Percentiles rank a stretch among this genome's conserved stretches.
phyloP scores from a whole-genome alignment of 2,329 filamentous ascomycete genomes.

The Penicillium sp. region DNA sequence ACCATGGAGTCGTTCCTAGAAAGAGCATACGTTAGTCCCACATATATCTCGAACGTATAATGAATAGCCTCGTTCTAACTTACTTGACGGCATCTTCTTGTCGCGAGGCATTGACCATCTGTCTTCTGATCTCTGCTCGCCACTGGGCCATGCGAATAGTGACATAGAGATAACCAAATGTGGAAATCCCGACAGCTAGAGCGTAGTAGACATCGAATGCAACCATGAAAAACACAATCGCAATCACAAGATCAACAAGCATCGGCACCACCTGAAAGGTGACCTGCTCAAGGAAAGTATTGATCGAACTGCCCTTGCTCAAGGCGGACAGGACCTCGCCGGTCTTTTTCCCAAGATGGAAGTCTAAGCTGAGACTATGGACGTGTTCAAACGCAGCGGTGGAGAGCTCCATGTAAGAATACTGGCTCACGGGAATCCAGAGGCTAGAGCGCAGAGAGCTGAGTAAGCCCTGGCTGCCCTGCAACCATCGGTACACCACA shows the following conservation, averaged over 20 bases:
- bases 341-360: constrained; percentile 93
- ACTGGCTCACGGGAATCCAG: constrained; percentile 96
- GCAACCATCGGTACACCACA: constrained; percentile 75
- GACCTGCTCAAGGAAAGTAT: constrained; percentile 92
- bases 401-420: constrained; percentile 91
- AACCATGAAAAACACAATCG: constrained; percentile 76
- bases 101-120: constrained; percentile 92
- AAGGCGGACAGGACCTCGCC: constrained; percentile 93
- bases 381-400: constrained; percentile 97
- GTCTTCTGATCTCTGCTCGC: constrained; percentile 81
- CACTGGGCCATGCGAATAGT: constrained; percentile 95
- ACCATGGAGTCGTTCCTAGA: constrained; percentile 88
- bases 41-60: background rate
- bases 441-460: constrained; percentile 78
- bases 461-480: constrained; percentile 84
- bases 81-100: constrained; percentile 94
- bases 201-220: constrained; percentile 86
- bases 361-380: constrained; percentile 90
- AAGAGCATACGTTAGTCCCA: constrained; percentile 1
- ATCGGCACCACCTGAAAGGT: constrained; percentile 96
- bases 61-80: constrained; percentile 29
- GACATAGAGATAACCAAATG: constrained; percentile 94
- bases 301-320: constrained; percentile 94
- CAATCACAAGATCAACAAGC: constrained; percentile 83
- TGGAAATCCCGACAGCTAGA: constrained; percentile 83